Evolutionary conservation across 768 basidiomycete species (phyloP).

Genomic region (Rhizopogon vulgaris): DNA sequence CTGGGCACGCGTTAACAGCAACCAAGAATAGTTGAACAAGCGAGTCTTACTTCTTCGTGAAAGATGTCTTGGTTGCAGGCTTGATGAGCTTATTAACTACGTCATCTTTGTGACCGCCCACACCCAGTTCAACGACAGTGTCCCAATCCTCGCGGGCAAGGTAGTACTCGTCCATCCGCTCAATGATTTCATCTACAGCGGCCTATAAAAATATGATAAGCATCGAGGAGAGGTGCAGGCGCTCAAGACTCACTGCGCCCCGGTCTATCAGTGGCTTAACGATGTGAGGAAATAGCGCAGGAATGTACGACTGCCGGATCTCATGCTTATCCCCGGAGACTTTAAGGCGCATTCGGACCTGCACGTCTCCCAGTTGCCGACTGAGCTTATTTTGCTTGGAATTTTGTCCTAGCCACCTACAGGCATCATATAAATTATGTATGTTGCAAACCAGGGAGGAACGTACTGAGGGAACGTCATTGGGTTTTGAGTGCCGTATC

Average conservation of each 20-base stretch:
- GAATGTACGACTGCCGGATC: slow-evolving; percentile 88
- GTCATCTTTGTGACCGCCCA: slow-evolving; percentile 74
- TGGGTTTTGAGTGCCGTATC: slow-evolving; percentile 59
- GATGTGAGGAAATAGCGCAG: slow-evolving; percentile 77
- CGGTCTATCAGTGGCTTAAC: slow-evolving; percentile 70
- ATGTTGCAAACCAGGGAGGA: background rate
- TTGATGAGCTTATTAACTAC: slow-evolving; percentile 79
- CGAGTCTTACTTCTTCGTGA: slow-evolving; percentile 72
- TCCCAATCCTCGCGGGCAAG: slow-evolving; percentile 96
- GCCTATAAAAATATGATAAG: slow-evolving; percentile 38
- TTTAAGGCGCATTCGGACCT: slow-evolving; percentile 91
- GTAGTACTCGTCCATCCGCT: slow-evolving; percentile 90
- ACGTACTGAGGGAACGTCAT: slow-evolving; percentile 83
- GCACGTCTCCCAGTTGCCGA: slow-evolving; percentile 81
- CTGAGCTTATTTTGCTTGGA: slow-evolving; percentile 83
- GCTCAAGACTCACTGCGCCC: slow-evolving; percentile 58
- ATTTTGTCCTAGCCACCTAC: slow-evolving; percentile 96
- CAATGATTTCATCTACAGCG: slow-evolving; percentile 77
- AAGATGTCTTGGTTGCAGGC: slow-evolving; percentile 69
- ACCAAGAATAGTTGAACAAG: background rate
- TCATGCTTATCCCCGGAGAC: slow-evolving; percentile 88
- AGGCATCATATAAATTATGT: background rate
- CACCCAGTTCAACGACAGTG: slow-evolving; percentile 86
- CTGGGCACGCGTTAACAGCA: slow-evolving; percentile 32
- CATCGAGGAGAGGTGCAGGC: background rate